phyloP scores from a whole-genome alignment of 2,329 filamentous ascomycete species.

The Microdochium nivale region DNA sequence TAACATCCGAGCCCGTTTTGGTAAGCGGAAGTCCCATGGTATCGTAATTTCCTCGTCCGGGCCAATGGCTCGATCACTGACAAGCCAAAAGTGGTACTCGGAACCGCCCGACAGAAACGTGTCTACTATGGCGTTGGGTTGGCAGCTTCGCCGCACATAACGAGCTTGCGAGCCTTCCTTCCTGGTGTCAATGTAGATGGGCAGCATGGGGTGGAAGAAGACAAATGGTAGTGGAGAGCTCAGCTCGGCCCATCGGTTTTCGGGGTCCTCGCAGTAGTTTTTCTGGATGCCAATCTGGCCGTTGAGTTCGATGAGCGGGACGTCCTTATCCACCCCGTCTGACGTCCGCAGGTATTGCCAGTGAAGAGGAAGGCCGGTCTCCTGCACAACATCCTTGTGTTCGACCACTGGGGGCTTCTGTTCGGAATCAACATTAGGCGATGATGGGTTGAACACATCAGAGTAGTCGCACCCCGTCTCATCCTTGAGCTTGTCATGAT shows the following conservation, averaged over 20 bases:
- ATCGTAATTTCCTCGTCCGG: constrained; percentile 55
- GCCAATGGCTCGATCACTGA: constrained; percentile 69
- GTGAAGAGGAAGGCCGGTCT: constrained; percentile 42
- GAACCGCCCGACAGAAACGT: constrained; percentile 71
- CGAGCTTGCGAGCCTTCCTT: constrained; percentile 78
- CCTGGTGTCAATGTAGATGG: constrained; percentile 82
- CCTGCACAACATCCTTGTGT: constrained; percentile 37
- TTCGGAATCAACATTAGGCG: constrained; percentile 31
- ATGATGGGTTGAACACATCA: constrained; percentile 59
- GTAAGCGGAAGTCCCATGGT: constrained; percentile 60
- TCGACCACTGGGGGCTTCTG: constrained; percentile 39
- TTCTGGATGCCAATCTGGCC: constrained; percentile 67
- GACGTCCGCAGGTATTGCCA: constrained; percentile 59
- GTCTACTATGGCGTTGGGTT: constrained; percentile 79
- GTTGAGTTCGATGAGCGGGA: constrained; percentile 63
- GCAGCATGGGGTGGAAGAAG: constrained; percentile 80
- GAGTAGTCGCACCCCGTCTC: constrained; percentile 56
- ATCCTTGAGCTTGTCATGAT: constrained; percentile 57
- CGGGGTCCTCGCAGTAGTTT: constrained; percentile 58
- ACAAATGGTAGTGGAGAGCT: constrained; percentile 63
- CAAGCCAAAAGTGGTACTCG: constrained; percentile 88
- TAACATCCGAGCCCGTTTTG: constrained; percentile 46
- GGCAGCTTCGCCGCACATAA: constrained; percentile 87
- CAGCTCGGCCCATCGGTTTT: constrained; percentile 61
- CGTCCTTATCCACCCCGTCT: constrained; percentile 44